Conservation (phyloP, 345 rosid species). For the Cardiospermum halicacabum region DNA sequence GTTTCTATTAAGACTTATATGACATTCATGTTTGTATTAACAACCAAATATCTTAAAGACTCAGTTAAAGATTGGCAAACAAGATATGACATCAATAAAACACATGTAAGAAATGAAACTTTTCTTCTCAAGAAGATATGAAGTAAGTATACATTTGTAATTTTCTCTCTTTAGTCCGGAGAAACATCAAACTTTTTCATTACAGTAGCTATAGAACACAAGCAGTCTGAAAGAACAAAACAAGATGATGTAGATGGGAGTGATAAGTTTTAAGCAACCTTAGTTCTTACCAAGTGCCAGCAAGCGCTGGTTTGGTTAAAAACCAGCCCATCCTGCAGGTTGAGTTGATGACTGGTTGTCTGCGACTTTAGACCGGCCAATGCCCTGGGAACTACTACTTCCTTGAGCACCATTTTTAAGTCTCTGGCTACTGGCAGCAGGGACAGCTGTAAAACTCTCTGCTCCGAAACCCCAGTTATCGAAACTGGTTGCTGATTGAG, state of each 20-base stretch:
- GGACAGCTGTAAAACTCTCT: constrained; percentile 60
- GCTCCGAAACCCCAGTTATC: constrained; percentile 85
- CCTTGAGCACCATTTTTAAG: constrained; percentile 40
- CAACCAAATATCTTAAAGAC: neutral
- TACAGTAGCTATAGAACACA: constrained; percentile 5
- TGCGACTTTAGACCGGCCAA: constrained; percentile 35
- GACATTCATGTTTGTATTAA: neutral
- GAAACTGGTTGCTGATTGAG: constrained; percentile 37
- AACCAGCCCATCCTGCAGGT: constrained; percentile 99
- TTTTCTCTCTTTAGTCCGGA: constrained; percentile 5
- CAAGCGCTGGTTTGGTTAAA: constrained; percentile 30
- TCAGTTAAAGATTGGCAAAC: too few relatives aligned
- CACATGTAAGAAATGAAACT: neutral
- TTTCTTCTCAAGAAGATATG: constrained; percentile 9
- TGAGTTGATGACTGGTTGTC: constrained; percentile 53
- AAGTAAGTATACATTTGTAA: constrained; percentile 10
- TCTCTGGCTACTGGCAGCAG: constrained; percentile 30
- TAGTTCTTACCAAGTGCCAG: neutral
- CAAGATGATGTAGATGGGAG: neutral
- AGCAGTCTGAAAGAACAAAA: constrained; percentile 8
- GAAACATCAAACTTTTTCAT: constrained; percentile 10
- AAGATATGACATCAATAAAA: neutral
- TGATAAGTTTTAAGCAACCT: neutral
- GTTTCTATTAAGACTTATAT: too few relatives aligned
- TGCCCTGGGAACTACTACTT: constrained; percentile 36